Percentiles rank a stretch among this genome's conserved stretches.
Conservation (phyloP, 805 yeast genomes). For the Candida bentonensis region DNA sequence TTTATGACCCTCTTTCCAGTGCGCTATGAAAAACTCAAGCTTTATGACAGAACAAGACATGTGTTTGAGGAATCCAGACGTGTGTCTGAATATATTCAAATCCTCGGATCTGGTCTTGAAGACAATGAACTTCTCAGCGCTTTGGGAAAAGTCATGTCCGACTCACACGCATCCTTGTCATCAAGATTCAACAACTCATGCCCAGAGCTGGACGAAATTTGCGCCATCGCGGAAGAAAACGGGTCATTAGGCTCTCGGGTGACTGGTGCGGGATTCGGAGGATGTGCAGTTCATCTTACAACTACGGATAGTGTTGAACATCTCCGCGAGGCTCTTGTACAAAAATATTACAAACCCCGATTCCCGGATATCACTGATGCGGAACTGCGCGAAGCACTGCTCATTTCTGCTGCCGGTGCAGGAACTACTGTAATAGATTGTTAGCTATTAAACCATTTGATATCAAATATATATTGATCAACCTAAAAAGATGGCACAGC, state of each 20-base stretch:
- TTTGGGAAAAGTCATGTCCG: constrained; percentile 45
- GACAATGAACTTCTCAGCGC: constrained; percentile 24
- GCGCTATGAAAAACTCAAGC: constrained; percentile 37
- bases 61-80: constrained; percentile 49
- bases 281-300: constrained; percentile 54
- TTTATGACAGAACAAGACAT: constrained; percentile 46
- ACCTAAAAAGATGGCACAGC: not conserved
- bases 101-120: constrained; percentile 21
- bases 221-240: constrained; percentile 35
- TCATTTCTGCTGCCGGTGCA: constrained; percentile 40
- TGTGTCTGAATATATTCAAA: constrained; percentile 36
- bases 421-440: constrained; percentile 27
- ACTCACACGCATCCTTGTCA: constrained; percentile 41
- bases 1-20: constrained; percentile 45
- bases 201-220: constrained; percentile 37
- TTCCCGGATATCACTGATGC: constrained; percentile 35
- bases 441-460: not conserved
- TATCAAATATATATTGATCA: not conserved
- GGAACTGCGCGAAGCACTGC: constrained; percentile 36
- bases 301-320: constrained; percentile 26
- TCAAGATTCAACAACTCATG: constrained; percentile 40
- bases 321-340: constrained; percentile 30
- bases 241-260: constrained; percentile 56
- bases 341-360: constrained; percentile 35
- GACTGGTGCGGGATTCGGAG: constrained; percentile 79